These are phyloP conservation scores for Exophiala calicioides DNA, from an alignment of 2,329 filamentous ascomycete species.

Conservation along the genomic window DNA sequence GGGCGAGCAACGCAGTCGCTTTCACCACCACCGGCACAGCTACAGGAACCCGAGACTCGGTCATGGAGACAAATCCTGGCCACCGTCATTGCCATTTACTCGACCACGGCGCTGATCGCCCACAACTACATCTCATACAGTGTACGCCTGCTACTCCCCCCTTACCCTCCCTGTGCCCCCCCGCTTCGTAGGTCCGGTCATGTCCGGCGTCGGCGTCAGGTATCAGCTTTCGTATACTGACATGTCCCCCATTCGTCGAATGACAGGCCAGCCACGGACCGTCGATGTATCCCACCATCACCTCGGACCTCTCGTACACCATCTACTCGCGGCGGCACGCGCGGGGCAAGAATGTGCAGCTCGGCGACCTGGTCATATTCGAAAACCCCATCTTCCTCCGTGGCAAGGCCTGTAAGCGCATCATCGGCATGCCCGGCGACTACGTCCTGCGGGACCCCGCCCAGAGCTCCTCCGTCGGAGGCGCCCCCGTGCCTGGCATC, in stretches of 20 bases:
- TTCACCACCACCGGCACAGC: conserved; percentile 1
- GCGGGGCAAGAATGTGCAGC: conserved; percentile 64
- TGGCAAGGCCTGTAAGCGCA: conserved; percentile 71
- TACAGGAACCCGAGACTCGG: not conserved
- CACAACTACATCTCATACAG: conserved; percentile 11
- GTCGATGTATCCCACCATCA: conserved; percentile 87
- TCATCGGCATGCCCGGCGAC: conserved; percentile 69
- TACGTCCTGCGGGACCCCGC: conserved; percentile 50
- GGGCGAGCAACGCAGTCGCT: not conserved
- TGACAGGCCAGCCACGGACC: conserved; percentile 57
- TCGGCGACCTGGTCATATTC: conserved; percentile 86
- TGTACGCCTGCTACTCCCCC: conserved; percentile 3
- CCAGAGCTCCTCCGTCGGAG: conserved; percentile 24
- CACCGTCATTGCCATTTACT: conserved; percentile 14
- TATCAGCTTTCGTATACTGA: not conserved
- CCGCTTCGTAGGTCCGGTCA: not conserved
- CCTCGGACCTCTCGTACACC: conserved; percentile 64
- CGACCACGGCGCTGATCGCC: conserved; percentile 13
- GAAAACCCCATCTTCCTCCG: conserved; percentile 68
- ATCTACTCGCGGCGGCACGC: conserved; percentile 68
- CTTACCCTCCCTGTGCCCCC: not conserved
- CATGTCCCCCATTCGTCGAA: not conserved
- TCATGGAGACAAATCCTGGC: conserved; percentile 5
- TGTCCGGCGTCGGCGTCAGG: too few relatives aligned
- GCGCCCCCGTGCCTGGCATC: conserved; percentile 18